Conservation (phyloP, 163 green algal genomes). For the Scenedesmus sp. region DNA sequence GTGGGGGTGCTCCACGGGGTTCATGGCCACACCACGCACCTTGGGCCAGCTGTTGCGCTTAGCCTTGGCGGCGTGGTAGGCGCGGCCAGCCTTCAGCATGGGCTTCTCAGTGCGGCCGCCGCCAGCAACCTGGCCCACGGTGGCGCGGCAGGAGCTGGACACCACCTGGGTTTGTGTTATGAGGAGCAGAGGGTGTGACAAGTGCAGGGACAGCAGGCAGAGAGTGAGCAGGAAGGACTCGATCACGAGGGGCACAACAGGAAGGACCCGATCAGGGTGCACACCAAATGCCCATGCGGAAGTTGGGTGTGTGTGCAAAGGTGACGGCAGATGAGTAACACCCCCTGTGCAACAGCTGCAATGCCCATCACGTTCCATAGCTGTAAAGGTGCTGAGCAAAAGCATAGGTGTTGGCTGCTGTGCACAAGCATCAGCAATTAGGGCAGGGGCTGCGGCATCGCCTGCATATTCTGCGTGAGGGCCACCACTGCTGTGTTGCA, state of each 20-base stretch:
- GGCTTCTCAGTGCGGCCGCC: constrained; percentile 99
- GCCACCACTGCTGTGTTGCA: too few relatives aligned
- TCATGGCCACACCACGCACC: constrained; percentile 99
- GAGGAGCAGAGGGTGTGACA: neutral
- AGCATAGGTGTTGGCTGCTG: too few relatives aligned
- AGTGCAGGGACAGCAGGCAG: neutral
- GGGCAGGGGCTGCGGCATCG: too few relatives aligned
- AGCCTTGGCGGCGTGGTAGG: constrained; percentile 98
- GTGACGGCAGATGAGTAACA: too few relatives aligned
- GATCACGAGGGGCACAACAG: neutral
- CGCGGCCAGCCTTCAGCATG: constrained; percentile 98
- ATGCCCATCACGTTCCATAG: too few relatives aligned
- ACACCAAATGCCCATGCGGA: too few relatives aligned
- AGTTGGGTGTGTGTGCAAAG: too few relatives aligned
- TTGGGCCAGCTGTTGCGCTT: constrained; percentile 99
- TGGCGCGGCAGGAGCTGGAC: constrained; percentile 92
- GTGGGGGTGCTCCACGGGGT: constrained; percentile 99
- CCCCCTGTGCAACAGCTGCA: too few relatives aligned
- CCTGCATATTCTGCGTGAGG: too few relatives aligned
- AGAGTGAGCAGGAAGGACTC: neutral
- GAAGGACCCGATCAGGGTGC: too few relatives aligned
- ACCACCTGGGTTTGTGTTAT: constrained; percentile 80
- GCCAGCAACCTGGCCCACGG: constrained; percentile 97
- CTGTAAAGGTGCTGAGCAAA: too few relatives aligned
- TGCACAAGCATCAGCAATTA: too few relatives aligned